Base-by-base conservation (phyloP, 1,139 yeast genomes). In the Arxiozyma telluris region DNA sequence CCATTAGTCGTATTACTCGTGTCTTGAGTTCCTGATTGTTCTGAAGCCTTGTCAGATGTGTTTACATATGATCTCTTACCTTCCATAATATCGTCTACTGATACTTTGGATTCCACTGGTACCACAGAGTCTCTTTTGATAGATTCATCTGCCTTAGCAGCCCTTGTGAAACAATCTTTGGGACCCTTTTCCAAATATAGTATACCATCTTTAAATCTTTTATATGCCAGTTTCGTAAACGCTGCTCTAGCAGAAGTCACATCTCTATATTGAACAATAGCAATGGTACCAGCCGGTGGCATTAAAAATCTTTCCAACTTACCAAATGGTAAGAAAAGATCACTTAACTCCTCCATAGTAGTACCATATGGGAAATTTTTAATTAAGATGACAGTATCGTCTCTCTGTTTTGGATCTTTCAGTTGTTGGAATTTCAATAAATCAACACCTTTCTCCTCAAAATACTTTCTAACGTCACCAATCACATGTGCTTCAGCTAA, bases 211-310 rank as follows among this genome's bases (percentile, higher is more conserved):
- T 91, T 91, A 66, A 91, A 82, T 64, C 96, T 78, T 67, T 93
- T 83, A 68, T 84, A 93, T 38, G 98, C 88, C 54, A 93, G 74
- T 64, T 88, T 89, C 23, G 88, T 77, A 66, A 94, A 93, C 1
- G 98, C 98, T 5, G 89, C 77, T 70, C 97, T 82, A 1, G 96
- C 98, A 54, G 87, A 77, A 18, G 96, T 87, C 1, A 83, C 73
- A 68, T 87, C 94, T 61, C 91, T 77, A 70, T 84, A 91, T 68
- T 93, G 97, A n/a, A 93, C 83, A 66, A 93, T 86, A 4, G 98
- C 98, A 64, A 93, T 90, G 0, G 97, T 91, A 18, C 98, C 98
- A 23, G 96, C 88, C 23, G 97, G 96, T 18, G 99, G 98, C 90
- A 94, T 87, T 57, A 94, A 71, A 41, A 90, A 76, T 64, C 96